phyloP scores from a whole-genome alignment of 495 filamentous ascomycete species.

The Penicillium odoratum region DNA sequence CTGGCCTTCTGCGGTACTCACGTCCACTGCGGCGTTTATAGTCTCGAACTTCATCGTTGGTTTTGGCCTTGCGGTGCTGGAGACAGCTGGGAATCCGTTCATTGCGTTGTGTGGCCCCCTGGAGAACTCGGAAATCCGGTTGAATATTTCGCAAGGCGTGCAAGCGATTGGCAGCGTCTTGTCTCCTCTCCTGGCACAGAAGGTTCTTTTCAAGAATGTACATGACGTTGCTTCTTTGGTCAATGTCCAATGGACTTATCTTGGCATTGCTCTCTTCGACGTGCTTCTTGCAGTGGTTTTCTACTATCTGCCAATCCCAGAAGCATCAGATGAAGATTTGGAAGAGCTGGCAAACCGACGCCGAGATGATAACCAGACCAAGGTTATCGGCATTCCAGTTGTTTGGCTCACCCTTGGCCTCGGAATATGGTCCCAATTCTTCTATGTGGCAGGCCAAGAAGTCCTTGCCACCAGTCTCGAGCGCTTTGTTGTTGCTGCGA shows the following conservation, averaged over 20 bases:
- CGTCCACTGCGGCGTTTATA: conserved; percentile 63
- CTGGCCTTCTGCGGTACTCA: conserved; percentile 70
- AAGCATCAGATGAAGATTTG: conserved; percentile 65
- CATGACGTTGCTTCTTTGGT: conserved; percentile 55
- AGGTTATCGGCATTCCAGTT: conserved; percentile 45
- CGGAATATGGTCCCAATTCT: conserved; percentile 60
- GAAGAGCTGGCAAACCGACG: conserved; percentile 54
- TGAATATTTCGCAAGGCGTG: conserved; percentile 68
- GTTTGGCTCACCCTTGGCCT: conserved; percentile 58
- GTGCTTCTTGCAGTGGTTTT: conserved; percentile 63
- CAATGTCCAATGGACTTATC: conserved; percentile 71
- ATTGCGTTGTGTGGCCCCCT: conserved; percentile 66
- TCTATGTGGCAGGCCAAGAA: conserved; percentile 69
- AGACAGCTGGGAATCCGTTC: conserved; percentile 68
- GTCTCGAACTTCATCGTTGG: conserved; percentile 69
- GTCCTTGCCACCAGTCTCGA: conserved; percentile 49
- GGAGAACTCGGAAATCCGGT: conserved; percentile 62
- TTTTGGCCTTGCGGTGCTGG: conserved; percentile 61
- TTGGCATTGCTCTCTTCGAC: conserved; percentile 66
- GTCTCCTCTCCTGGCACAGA: conserved; percentile 60
- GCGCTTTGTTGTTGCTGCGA: conserved; percentile 37
- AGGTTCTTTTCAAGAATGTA: conserved; percentile 59
- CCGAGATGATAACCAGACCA: conserved; percentile 50
- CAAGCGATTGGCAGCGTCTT: conserved; percentile 65
- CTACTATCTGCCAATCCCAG: conserved; percentile 65